A percentile compares a stretch with the other conserved stretches of the same genome.
Evolutionary conservation across 1,284 basidiomycete species (phyloP).

Genomic region (Afroboletus lepidellus): DNA sequence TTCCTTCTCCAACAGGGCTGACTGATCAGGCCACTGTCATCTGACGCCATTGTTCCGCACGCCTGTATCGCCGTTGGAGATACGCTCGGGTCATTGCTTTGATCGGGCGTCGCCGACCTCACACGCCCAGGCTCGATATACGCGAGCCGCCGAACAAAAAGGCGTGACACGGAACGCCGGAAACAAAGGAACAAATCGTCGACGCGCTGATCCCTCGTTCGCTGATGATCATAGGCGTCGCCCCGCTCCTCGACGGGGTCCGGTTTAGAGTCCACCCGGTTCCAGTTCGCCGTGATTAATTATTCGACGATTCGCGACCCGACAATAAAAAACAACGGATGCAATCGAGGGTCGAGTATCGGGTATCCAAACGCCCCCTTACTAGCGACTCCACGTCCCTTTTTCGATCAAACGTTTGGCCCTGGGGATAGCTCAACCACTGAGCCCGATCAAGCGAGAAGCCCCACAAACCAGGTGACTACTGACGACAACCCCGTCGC

Average conservation of each 20-base stretch:
- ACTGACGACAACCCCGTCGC: neutral
- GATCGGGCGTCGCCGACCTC: conserved; percentile 9
- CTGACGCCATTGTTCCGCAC: neutral
- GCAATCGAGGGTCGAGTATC: neutral
- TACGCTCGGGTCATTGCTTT: neutral
- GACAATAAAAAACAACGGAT: neutral
- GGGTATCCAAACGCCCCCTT: neutral
- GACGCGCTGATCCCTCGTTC: neutral
- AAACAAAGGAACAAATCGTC: neutral
- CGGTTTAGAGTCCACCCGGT: conserved; percentile 1
- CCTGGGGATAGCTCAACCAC: neutral
- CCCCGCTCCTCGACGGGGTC: neutral
- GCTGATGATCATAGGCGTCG: neutral
- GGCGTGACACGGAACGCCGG: neutral
- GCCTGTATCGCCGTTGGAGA: neutral
- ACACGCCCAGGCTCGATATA: neutral
- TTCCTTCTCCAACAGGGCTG: neutral
- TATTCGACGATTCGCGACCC: neutral
- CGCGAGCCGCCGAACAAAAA: neutral
- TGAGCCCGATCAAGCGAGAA: conserved; percentile 2
- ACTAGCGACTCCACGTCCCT: neutral
- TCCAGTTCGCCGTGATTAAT: neutral
- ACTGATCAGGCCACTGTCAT: neutral
- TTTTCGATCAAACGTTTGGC: neutral
- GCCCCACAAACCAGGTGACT: neutral